Conservation (phyloP, 805 yeast species). For the Metschnikowia gelsemii region DNA sequence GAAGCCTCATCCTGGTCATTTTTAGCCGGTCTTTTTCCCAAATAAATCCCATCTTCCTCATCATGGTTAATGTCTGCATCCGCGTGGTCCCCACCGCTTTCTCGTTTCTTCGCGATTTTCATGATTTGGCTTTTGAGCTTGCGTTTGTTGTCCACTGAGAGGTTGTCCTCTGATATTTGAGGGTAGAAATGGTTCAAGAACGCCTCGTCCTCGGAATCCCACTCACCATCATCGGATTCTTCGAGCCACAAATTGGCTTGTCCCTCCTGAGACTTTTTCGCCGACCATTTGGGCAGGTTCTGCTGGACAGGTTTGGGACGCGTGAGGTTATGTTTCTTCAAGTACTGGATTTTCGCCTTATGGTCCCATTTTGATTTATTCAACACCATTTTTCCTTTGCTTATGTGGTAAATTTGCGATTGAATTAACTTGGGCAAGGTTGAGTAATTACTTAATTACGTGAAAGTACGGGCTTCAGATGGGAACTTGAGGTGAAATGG, state of each 20-base stretch:
- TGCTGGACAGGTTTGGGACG: slow-evolving; percentile 13
- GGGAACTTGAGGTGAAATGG: too few relatives aligned
- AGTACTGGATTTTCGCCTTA: slow-evolving; percentile 39
- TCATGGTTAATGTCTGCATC: slow-evolving; percentile 2
- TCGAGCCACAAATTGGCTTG: slow-evolving; percentile 13
- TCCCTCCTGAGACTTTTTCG: slow-evolving; percentile 24
- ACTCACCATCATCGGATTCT: slow-evolving; percentile 35
- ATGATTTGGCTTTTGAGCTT: slow-evolving; percentile 38
- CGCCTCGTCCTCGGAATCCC: slow-evolving; percentile 44
- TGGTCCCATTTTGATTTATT: slow-evolving; percentile 46
- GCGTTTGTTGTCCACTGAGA: slow-evolving; percentile 34
- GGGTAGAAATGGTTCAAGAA: slow-evolving; percentile 43
- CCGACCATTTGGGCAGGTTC: slow-evolving; percentile 35
- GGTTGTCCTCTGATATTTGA: slow-evolving; percentile 32
- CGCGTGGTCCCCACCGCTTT: slow-evolving; percentile 12
- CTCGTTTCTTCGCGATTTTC: slow-evolving; percentile 18
- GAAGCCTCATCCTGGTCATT: slow-evolving; percentile 4
- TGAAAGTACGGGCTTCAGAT: too few relatives aligned
- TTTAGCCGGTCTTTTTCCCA: slow-evolving; percentile 26
- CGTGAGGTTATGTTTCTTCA: slow-evolving; percentile 41
- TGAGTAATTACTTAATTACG: too few relatives aligned
- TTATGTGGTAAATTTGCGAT: too few relatives aligned
- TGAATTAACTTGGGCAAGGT: too few relatives aligned
- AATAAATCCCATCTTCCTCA: slow-evolving; percentile 38
- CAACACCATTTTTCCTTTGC: slow-evolving; percentile 33